Evolutionary conservation across 352 stramenopile genomes (phyloP).

Genomic region (Phytophthora sansomeana): DNA sequence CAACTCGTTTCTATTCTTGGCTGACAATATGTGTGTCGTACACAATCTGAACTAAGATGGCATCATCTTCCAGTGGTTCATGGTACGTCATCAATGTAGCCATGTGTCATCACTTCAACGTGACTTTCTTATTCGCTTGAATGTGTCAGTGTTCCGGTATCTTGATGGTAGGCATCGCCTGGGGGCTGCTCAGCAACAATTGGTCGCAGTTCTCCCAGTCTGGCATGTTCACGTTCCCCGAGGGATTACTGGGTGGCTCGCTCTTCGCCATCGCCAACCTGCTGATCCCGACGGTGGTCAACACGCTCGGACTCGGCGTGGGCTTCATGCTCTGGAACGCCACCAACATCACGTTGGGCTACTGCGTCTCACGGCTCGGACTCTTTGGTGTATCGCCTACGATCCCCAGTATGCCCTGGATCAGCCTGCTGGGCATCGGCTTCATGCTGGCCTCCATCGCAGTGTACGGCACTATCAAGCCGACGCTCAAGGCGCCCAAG

Average conservation of each 20-base stretch:
- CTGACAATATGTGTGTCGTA: conserved; percentile 19
- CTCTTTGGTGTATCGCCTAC: conserved; percentile 75
- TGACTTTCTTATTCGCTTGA: conserved; percentile 10
- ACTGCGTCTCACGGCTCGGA: conserved; percentile 77
- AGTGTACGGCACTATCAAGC: conserved; percentile 83
- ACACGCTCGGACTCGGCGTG: conserved; percentile 78
- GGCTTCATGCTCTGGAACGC: conserved; percentile 91
- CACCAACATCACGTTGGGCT: conserved; percentile 85
- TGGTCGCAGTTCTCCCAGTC: conserved; percentile 78
- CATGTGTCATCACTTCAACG: conserved; percentile 1
- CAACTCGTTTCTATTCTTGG: too few relatives aligned
- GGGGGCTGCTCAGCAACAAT: conserved; percentile 84
- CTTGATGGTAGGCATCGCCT: conserved; percentile 79
- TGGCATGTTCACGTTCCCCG: conserved; percentile 82
- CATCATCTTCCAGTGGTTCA: conserved; percentile 92
- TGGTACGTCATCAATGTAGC: conserved; percentile 51
- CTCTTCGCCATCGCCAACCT: conserved; percentile 85
- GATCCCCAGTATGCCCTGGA: conserved; percentile 57
- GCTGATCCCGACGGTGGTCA: conserved; percentile 88
- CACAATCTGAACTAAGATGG: conserved; percentile 57
- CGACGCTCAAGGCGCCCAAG: conserved; percentile 52
- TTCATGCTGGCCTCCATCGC: conserved; percentile 85
- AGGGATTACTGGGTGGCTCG: conserved; percentile 77
- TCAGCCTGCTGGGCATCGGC: conserved; percentile 72
- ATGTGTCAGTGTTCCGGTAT: conserved; percentile 82